Evolutionary conservation across 2,329 filamentous ascomycete species (phyloP).

Genomic region (Polytolypa hystricis): DNA sequence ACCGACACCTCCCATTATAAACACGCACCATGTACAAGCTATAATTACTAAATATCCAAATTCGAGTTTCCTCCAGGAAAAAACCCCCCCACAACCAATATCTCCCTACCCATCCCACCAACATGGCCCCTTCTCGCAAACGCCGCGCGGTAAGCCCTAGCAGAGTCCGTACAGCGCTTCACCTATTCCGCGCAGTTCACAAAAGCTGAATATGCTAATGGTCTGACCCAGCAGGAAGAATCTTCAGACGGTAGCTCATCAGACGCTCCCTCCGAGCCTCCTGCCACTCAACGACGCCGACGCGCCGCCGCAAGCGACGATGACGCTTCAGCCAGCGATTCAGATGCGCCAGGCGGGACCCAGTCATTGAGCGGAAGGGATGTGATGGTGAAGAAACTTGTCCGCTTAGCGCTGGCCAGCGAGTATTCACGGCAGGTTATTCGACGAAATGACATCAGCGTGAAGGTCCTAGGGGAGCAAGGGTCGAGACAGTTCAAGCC

Average conservation of each 20-base stretch:
- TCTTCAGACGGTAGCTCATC: background rate
- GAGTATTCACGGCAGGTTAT: conserved; percentile 50
- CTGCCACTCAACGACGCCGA: conserved; percentile 8
- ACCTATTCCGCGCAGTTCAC: too few species aligned
- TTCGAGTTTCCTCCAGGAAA: too few species aligned
- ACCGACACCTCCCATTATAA: too few species aligned
- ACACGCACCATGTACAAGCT: too few species aligned
- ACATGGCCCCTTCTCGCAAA: conserved; percentile 9
- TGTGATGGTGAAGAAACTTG: conserved; percentile 48
- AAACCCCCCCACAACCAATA: too few species aligned
- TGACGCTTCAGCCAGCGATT: conserved; percentile 5
- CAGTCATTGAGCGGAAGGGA: conserved; percentile 21
- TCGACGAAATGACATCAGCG: conserved; percentile 45
- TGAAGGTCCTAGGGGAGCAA: conserved; percentile 59
- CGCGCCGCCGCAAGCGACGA: conserved; percentile 6
- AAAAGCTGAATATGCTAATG: too few species aligned
- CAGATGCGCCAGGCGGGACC: conserved; percentile 5
- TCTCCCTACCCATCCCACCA: background rate
- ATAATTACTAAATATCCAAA: too few species aligned
- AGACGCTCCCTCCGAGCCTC: conserved; percentile 3
- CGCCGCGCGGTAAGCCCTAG: conserved; percentile 10
- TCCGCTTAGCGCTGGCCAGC: conserved; percentile 49
- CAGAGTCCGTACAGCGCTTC: background rate
- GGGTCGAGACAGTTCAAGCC: conserved; percentile 59
- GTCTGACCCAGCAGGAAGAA: background rate